Conservation (phyloP, 2,329 filamentous ascomycete genomes). For the Mycocentrospora acerina region DNA sequence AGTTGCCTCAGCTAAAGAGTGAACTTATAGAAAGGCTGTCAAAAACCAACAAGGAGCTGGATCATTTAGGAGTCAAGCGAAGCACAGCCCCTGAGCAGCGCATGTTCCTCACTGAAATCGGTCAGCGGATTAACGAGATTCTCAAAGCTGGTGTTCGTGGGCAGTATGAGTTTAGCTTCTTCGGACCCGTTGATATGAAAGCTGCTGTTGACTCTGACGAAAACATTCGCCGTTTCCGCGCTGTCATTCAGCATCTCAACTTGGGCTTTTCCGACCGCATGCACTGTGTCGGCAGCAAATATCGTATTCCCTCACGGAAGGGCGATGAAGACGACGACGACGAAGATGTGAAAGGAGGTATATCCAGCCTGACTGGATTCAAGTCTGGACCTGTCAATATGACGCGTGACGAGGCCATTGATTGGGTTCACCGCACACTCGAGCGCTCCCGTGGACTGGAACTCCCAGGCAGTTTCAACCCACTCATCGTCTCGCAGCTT, state of each 20-base stretch:
- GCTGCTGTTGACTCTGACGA: slow-evolving; percentile 16
- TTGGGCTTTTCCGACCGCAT: slow-evolving; percentile 51
- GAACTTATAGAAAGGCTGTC: slow-evolving; percentile 18
- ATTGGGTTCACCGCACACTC: slow-evolving; percentile 45
- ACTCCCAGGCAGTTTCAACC: slow-evolving; percentile 63
- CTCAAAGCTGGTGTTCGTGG: slow-evolving; percentile 24
- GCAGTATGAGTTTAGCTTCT: slow-evolving; percentile 25
- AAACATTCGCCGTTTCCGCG: slow-evolving; percentile 53
- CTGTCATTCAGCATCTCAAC: slow-evolving; percentile 56
- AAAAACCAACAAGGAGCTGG: slow-evolving; percentile 13
- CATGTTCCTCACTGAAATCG: slow-evolving; percentile 20
- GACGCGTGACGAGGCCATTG: slow-evolving; percentile 43
- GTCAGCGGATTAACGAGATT: slow-evolving; percentile 19
- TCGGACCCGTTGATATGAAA: slow-evolving; percentile 28
- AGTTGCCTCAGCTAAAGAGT: slow-evolving; percentile 24
- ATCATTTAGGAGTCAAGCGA: slow-evolving; percentile 19
- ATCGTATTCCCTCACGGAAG: no score
- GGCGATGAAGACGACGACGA: slow-evolving; percentile 13
- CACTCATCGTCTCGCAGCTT: slow-evolving; percentile 58
- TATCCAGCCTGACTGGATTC: slow-evolving; percentile 10
- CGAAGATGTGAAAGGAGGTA: neutral
- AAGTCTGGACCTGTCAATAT: no score
- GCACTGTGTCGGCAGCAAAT: slow-evolving; percentile 45
- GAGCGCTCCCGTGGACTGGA: slow-evolving; percentile 54
- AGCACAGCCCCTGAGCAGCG: slow-evolving; percentile 21